A percentile compares a stretch with the other conserved stretches of the same genome.
Evolutionary conservation across 257 asterid species (phyloP).

Genomic region (Ilex asprella): DNA sequence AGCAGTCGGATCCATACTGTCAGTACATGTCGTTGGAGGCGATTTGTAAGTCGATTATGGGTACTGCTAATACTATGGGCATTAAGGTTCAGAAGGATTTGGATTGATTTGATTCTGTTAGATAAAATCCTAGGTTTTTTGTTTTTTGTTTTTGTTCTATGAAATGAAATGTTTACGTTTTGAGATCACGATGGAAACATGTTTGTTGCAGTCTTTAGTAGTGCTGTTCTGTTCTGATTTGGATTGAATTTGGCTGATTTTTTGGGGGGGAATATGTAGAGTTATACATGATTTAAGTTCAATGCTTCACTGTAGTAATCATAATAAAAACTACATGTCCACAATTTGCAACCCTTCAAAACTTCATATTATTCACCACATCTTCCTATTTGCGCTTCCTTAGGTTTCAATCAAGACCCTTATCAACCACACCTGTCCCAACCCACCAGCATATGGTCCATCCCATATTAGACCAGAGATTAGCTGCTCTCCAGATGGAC

Average conservation of each 20-base stretch:
- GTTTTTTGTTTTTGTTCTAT: neutral
- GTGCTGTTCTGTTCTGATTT: no score
- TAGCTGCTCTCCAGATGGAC: constrained; percentile 81
- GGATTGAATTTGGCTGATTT: no score
- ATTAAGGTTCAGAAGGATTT: constrained; percentile 71
- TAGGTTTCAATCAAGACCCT: constrained; percentile 30
- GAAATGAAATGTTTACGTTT: no score
- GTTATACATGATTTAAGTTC: no score
- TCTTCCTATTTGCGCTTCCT: neutral
- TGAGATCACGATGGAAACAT: no score
- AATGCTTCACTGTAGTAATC: no score
- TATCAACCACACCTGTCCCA: constrained; percentile 44
- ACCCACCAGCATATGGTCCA: constrained; percentile 50
- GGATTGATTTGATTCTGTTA: constrained; percentile 26
- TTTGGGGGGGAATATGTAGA: no score
- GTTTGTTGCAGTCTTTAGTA: no score
- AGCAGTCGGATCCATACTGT: constrained; percentile 74
- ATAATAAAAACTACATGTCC: constrained; percentile 13
- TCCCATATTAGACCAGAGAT: constrained; percentile 69
- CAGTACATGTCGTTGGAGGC: constrained; percentile 76
- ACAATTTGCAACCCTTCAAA: neutral
- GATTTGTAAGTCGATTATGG: constrained; percentile 68
- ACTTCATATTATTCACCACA: neutral
- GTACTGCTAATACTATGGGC: constrained; percentile 84
- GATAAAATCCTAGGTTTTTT: no score